phyloP scores from a whole-genome alignment of 805 yeast species.

The Candida schatavii region DNA sequence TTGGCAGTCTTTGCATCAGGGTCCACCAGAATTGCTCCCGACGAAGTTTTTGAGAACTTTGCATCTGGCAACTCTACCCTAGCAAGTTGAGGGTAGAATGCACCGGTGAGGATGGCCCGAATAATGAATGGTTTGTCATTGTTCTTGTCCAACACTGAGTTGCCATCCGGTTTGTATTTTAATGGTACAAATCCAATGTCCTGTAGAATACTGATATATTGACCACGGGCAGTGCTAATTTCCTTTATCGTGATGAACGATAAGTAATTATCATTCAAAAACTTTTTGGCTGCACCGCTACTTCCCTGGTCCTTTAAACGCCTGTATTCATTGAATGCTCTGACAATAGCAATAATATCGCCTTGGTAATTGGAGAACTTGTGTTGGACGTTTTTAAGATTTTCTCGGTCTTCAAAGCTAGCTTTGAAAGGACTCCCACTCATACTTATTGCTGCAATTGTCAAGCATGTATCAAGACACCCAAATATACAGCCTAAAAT shows the following conservation, averaged over 20 bases:
- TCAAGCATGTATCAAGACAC: constrained; percentile 71
- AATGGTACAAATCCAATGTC: constrained; percentile 77
- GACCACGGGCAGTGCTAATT: constrained; percentile 65
- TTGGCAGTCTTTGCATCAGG: constrained; percentile 74
- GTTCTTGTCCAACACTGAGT: constrained; percentile 47
- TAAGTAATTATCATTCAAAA: constrained; percentile 53
- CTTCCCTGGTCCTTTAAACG: constrained; percentile 16
- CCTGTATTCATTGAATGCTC: constrained; percentile 56
- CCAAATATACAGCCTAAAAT: constrained; percentile 82
- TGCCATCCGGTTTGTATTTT: constrained; percentile 30
- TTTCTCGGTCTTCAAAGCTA: constrained; percentile 62
- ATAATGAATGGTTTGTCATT: constrained; percentile 48
- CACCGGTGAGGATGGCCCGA: constrained; percentile 70
- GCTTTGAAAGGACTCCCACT: constrained; percentile 72
- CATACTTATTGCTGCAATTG: constrained; percentile 74
- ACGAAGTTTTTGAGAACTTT: constrained; percentile 61
- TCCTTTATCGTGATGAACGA: constrained; percentile 68
- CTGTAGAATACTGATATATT: constrained; percentile 64
- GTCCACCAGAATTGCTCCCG: constrained; percentile 84
- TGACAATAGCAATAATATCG: constrained; percentile 67
- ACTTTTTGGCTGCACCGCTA: constrained; percentile 35
- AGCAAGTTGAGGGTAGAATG: constrained; percentile 81
- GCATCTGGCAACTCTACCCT: constrained; percentile 81
- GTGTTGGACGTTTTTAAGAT: constrained; percentile 47
- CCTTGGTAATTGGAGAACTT: constrained; percentile 56